Conservation (phyloP, 768 basidiomycete genomes). For the Galerina sulciceps region DNA sequence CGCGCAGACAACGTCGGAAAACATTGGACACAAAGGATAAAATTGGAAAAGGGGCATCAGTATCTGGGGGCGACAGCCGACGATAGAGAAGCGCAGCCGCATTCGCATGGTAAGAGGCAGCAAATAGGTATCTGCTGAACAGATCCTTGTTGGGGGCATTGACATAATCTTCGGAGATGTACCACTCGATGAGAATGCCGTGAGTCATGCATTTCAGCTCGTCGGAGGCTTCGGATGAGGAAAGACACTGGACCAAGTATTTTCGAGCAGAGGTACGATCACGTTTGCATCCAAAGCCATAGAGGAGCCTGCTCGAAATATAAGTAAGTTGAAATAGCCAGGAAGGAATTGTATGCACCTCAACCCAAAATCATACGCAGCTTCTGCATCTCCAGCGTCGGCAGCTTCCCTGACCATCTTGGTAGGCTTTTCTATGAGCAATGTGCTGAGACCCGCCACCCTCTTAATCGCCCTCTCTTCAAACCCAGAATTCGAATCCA, state of each 20-base stretch:
- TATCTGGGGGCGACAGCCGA: neutral
- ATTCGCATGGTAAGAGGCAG: constrained; percentile 18
- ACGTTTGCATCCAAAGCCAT: constrained; percentile 12
- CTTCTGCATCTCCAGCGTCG: constrained; percentile 7
- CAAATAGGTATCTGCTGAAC: constrained; percentile 10
- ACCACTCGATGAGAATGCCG: constrained; percentile 14
- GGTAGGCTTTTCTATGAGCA: constrained; percentile 1
- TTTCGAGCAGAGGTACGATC: constrained; percentile 9
- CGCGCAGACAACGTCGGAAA: constrained; percentile 13
- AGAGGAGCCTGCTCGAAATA: constrained; percentile 5
- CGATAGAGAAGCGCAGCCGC: neutral
- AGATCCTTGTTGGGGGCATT: neutral
- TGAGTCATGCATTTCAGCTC: constrained; percentile 13
- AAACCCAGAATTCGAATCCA: neutral
- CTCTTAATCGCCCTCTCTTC: neutral
- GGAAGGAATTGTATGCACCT: neutral
- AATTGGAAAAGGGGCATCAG: constrained; percentile 9
- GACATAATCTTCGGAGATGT: neutral
- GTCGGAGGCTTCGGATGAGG: neutral
- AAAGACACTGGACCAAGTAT: constrained; percentile 12
- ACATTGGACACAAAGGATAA: constrained; percentile 21
- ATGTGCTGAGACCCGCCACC: neutral
- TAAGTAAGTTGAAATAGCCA: neutral
- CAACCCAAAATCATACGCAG: constrained; percentile 11
- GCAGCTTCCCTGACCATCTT: constrained; percentile 3